Evolutionary conservation across 1,284 basidiomycete genomes (phyloP).

Genomic region (Hypsizygus ulmarius): DNA sequence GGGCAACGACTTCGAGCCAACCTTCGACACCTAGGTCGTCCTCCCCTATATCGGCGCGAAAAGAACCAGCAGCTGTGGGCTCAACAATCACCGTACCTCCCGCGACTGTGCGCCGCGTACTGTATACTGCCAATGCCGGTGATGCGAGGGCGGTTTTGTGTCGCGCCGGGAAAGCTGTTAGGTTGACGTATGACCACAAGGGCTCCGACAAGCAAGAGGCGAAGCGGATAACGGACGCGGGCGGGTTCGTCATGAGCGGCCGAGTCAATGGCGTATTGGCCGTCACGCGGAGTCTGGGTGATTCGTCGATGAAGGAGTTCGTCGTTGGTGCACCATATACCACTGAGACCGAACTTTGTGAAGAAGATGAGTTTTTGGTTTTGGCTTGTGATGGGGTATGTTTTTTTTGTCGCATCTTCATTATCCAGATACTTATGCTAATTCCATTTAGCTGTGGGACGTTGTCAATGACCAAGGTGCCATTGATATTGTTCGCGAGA

Average conservation of each 20-base stretch:
- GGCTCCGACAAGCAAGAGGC: conserved; percentile 96
- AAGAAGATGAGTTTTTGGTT: conserved; percentile 93
- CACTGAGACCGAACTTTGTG: conserved; percentile 89
- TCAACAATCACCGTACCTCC: conserved; percentile 46
- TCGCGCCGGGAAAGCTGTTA: conserved; percentile 85
- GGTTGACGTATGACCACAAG: conserved; percentile 99
- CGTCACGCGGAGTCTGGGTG: conserved; percentile 94
- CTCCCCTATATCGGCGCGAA: conserved; percentile 36
- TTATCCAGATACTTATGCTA: conserved; percentile 12
- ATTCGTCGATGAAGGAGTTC: conserved; percentile 99
- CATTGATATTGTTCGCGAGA: conserved; percentile 78
- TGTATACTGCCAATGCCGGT: conserved; percentile 97
- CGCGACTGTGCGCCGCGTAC: conserved; percentile 59
- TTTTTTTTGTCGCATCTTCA: conserved; percentile 19
- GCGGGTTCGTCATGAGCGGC: conserved; percentile 98
- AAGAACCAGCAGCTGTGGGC: conserved; percentile 27
- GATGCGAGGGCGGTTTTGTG: conserved; percentile 90
- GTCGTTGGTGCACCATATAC: conserved; percentile 98
- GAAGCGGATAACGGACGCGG: conserved; percentile 95
- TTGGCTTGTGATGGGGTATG: conserved; percentile 96
- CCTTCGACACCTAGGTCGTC: conserved; percentile 35
- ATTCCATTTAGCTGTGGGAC: conserved; percentile 87
- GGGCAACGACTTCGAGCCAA: conserved; percentile 28
- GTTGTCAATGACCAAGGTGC: conserved; percentile 92
- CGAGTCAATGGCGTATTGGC: conserved; percentile 96